Conservation (phyloP, 192 early-diverging fungal species). For the Entrophospora sp. region DNA sequence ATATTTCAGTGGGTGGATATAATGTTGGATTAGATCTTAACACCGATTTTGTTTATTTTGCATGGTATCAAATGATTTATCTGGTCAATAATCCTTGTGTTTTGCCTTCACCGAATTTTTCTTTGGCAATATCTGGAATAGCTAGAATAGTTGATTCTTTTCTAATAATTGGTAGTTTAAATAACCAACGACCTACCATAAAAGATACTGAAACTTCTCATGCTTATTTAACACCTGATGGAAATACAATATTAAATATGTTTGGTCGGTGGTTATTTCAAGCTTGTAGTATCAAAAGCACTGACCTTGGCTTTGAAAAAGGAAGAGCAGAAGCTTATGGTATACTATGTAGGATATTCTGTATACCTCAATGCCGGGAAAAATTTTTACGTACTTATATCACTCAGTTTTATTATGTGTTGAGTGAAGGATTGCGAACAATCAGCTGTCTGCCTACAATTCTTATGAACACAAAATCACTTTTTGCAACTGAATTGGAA, state of each 20-base stretch:
- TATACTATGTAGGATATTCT: constrained; percentile 69
- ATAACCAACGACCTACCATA: background rate
- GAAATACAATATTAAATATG: constrained; percentile 74
- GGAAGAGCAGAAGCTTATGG: constrained; percentile 64
- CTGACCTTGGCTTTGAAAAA: constrained; percentile 24
- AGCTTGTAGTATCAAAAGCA: constrained; percentile 34
- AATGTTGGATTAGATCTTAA: constrained; percentile 55
- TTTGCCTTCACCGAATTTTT: constrained; percentile 41
- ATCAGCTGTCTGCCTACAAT: constrained; percentile 63
- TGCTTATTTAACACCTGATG: constrained; percentile 43
- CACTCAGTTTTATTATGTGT: constrained; percentile 60
- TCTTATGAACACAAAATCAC: constrained; percentile 44
- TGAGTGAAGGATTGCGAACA: constrained; percentile 50
- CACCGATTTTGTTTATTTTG: constrained; percentile 54
- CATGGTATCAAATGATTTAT: constrained; percentile 66
- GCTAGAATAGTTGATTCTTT: constrained; percentile 48
- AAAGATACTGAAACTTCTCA: background rate
- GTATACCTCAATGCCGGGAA: constrained; percentile 47
- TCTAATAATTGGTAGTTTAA: constrained; percentile 22
- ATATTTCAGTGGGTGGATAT: constrained; percentile 41
- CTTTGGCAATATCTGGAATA: constrained; percentile 44
- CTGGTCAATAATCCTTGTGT: constrained; percentile 44
- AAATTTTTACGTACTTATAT: constrained; percentile 59
- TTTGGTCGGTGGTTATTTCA: constrained; percentile 78
- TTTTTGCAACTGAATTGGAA: constrained; percentile 60